Percentiles rank a stretch among this genome's conserved stretches.
Evolutionary conservation across 116 monocot species (phyloP).

Genomic region (Posidonia oceanica): DNA sequence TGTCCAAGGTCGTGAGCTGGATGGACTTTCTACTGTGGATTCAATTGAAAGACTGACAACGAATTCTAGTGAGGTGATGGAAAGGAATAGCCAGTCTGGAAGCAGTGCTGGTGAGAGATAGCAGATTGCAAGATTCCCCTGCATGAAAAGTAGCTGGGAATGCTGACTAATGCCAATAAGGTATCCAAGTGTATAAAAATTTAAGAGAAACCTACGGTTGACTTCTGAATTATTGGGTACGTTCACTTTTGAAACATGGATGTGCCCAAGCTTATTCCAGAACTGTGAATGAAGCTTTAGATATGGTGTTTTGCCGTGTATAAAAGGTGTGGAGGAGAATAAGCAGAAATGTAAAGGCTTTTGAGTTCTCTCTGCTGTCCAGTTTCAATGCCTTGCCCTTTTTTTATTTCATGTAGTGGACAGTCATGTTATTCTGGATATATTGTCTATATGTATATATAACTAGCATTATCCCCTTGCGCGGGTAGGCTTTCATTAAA

Average conservation of each 20-base stretch:
- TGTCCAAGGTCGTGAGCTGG: constrained; percentile 15
- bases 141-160: not conserved
- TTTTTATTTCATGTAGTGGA: too few species aligned
- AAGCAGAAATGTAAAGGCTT: too few species aligned
- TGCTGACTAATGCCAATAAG: constrained; percentile 1
- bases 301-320: constrained; percentile 4
- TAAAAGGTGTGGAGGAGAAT: not conserved
- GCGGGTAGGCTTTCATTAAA: too few species aligned
- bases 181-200: constrained; percentile 18
- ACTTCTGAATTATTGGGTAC: not conserved
- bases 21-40: constrained; percentile 16
- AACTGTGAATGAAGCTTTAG: not conserved
- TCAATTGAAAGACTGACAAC: constrained; percentile 11
- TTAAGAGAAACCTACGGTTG: constrained; percentile 6
- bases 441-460: too few species aligned
- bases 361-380: too few species aligned
- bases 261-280: not conserved
- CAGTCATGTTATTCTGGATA: too few species aligned
- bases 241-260: constrained; percentile 7
- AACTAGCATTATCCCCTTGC: too few species aligned
- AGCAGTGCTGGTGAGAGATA: constrained; percentile 10
- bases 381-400: too few species aligned
- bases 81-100: constrained; percentile 4
- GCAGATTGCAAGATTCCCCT: not conserved
- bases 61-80: constrained; percentile 8